Base-by-base conservation (phyloP, 148 eudicot genomes). In the Camellia granthamiana region DNA sequence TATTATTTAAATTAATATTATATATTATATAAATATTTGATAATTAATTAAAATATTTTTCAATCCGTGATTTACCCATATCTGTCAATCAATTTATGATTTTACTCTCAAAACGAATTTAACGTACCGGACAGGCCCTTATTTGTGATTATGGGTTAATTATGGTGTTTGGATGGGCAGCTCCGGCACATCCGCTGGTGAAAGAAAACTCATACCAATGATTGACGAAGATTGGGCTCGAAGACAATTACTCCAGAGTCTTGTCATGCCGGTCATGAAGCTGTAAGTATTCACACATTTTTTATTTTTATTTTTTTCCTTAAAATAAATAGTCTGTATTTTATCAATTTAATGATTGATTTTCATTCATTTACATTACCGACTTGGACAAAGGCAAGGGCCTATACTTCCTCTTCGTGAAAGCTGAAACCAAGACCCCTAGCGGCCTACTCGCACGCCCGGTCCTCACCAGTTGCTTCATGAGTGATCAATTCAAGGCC, bases 131-230 rank as follows among this genome's bases (percentile, higher is more conserved):
- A 23, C 30, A 23, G 0, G 30, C 30, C 30, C 30, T 23, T 23
- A 23, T 0, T 23, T 23, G 51, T 43, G 43, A 4, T 47, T 47
- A 47, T 47, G 51, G 51, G 51, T 47, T 47, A 47, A 47, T 47
- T 47, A 47, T 47, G 51, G 51, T 4, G 2, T 1, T 47, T 47
- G 51, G 2, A 19, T 51, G 63, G 61, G 60, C 79, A 84, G 86
- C 52, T 84, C 86, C 9, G 86, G 86, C 58, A 84, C 86, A 65
- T 84, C 86, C n/a, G 86, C 81, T 2, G 86, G 86, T 41, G 84
- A 84, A 68, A 84, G 86, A 62, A 84, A 84, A 62, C 79, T 84
- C 43, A 84, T 84, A 84, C 86, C 86, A 14, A 84, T 81, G 6
- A 84, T 84, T 67, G 30, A 58, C 6, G 84, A 81, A 51, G 86